phyloP scores from a whole-genome alignment of 306 rosid genomes.

The Lotus japonicus region DNA sequence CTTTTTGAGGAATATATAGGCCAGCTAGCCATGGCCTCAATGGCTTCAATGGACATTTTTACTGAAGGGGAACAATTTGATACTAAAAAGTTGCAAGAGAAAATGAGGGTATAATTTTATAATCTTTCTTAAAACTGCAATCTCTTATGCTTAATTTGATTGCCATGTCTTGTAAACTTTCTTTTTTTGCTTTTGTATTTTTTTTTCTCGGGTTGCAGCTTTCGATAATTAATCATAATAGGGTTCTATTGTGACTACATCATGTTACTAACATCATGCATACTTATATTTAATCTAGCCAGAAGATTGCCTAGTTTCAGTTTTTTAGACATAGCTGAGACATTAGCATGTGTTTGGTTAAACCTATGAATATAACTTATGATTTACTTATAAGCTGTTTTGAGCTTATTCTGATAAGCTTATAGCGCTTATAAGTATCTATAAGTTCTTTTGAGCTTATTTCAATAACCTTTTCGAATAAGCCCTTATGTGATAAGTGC shows the following conservation, averaged over 20 bases:
- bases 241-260: neutral
- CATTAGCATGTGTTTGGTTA: too few relatives aligned
- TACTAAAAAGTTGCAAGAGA: conserved; percentile 79
- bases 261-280: neutral
- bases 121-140: neutral
- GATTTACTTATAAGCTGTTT: too few relatives aligned
- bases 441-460: too few relatives aligned
- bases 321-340: too few relatives aligned
- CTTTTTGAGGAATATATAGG: conserved; percentile 98
- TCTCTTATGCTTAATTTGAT: neutral
- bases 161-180: neutral
- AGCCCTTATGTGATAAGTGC: too few relatives aligned
- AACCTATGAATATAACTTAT: too few relatives aligned
- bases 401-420: too few relatives aligned
- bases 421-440: too few relatives aligned
- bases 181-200: neutral
- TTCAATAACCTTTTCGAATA: too few relatives aligned
- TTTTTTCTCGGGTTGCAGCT: neutral
- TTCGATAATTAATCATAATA: neutral
- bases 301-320: too few relatives aligned
- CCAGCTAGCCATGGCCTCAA: conserved; percentile 96
- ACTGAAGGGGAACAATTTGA: conserved; percentile 86
- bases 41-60: conserved; percentile 89
- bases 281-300: too few relatives aligned
- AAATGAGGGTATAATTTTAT: conserved; percentile 67